Evolutionary conservation across 2,329 filamentous ascomycete species (phyloP).

Genomic region (Phialophora verrucosa): DNA sequence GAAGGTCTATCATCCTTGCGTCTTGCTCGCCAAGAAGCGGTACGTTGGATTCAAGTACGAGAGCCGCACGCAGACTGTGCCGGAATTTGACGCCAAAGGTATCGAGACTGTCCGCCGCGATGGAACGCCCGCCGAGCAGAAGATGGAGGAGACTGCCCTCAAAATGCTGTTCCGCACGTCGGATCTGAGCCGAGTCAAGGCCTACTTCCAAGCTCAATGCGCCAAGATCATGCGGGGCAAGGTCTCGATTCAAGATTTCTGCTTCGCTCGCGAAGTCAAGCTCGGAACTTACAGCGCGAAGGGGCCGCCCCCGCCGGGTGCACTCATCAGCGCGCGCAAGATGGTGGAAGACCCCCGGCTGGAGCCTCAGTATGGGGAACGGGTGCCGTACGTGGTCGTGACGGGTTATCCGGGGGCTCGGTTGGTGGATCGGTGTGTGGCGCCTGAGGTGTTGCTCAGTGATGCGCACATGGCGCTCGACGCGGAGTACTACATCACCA

Average conservation of each 20-base stretch:
- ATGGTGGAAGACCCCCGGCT: constrained; percentile 86
- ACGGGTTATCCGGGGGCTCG: constrained; percentile 84
- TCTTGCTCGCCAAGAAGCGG: constrained; percentile 93
- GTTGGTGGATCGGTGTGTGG: constrained; percentile 86
- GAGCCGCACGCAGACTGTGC: constrained; percentile 71
- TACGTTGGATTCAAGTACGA: constrained; percentile 99
- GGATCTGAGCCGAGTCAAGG: constrained; percentile 86
- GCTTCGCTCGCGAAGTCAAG: constrained; percentile 90
- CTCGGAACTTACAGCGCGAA: constrained; percentile 85
- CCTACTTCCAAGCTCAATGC: constrained; percentile 88
- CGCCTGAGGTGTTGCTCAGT: constrained; percentile 79
- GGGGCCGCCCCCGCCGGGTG: constrained; percentile 81
- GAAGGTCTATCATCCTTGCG: constrained; percentile 95
- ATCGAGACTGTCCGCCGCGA: constrained; percentile 97
- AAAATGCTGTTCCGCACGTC: constrained; percentile 88
- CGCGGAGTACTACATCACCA: constrained; percentile 94
- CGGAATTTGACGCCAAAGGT: constrained; percentile 96
- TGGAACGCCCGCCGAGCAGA: constrained; percentile 92
- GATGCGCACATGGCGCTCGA: constrained; percentile 82
- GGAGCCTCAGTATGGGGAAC: constrained; percentile 93
- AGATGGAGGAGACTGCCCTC: constrained; percentile 90
- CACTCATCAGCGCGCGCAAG: constrained; percentile 80
- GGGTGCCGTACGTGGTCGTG: constrained; percentile 92
- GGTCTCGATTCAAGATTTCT: constrained; percentile 93
- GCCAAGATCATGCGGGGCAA: constrained; percentile 87